Percentiles rank a stretch among this genome's conserved stretches.
These are phyloP conservation scores for Fusarium torreyae DNA, from an alignment of 2,329 filamentous ascomycete species.

Conservation along the genomic window DNA sequence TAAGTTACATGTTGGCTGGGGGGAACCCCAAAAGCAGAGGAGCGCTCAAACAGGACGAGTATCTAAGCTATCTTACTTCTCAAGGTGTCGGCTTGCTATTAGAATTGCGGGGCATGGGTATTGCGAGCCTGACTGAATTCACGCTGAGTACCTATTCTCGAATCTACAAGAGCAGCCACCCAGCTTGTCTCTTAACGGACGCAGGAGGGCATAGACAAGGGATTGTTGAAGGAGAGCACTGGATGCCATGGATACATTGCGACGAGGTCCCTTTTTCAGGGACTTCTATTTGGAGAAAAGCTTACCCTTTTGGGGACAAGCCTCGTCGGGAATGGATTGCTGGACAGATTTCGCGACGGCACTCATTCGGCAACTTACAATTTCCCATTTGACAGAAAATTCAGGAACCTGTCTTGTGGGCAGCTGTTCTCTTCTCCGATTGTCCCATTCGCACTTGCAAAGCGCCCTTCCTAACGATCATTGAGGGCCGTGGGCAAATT, in stretches of 20 bases:
- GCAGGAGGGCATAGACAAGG: background rate
- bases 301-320: background rate
- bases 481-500: too few species aligned
- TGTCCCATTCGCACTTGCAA: too few species aligned
- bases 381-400: too few species aligned
- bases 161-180: background rate
- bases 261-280: background rate
- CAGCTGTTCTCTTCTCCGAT: too few species aligned
- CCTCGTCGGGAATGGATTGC: background rate
- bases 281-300: background rate
- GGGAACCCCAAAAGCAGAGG: background rate
- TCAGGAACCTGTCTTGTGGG: too few species aligned
- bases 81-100: background rate
- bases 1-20: too few species aligned
- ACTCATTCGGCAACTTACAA: too few species aligned
- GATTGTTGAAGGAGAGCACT: background rate
- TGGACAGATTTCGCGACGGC: background rate
- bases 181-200: background rate
- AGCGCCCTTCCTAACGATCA: too few species aligned
- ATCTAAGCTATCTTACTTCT: conserved; percentile 1
- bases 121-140: background rate
- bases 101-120: background rate
- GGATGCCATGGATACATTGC: conserved; percentile 3
- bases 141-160: background rate
- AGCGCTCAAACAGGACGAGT: background rate